Base-by-base conservation (phyloP, 257 asterid genomes). In the Salvia rosmarinus region DNA sequence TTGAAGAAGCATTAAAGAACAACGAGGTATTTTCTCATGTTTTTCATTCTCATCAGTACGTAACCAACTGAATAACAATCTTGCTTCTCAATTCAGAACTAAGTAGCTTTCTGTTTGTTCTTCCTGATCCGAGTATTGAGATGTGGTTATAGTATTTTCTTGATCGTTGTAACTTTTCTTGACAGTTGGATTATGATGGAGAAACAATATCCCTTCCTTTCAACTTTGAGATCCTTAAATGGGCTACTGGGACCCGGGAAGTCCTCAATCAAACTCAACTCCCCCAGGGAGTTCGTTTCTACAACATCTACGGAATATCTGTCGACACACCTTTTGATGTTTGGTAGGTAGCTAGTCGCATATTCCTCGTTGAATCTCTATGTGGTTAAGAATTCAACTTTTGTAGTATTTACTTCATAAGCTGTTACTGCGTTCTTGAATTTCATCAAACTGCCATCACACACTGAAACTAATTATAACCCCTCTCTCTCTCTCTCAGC, bases 321-420 rank as follows among this genome's bases (percentile, higher is more conserved):
- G 74, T 67, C 35, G 98, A 88, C 78, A 92, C 96, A 1, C 97
- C 98, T 57, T 86, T 87, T 35, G 98, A 92, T 77, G 93, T 90
- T 77, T 81, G 98, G 97, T 92, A 79, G 6, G 92, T 61, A 25
- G 56, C n/a, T n/a, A n/a, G n/a, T n/a, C n/a, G n/a, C n/a, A n/a
- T n/a, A n/a, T n/a, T n/a, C n/a, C n/a, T n/a, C n/a, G n/a, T n/a
- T n/a, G 35, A 21, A 6, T 62, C 51, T 46, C 71, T 39, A 42
- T 75, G 6, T 4, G 9, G 30, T 7, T 51, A 0, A 9, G n/a
- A n/a, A n/a, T n/a, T n/a, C n/a, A n/a, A n/a, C n/a, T n/a, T n/a
- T n/a, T n/a, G n/a, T n/a, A n/a, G n/a, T n/a, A n/a, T n/a, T n/a
- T n/a, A n/a, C n/a, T n/a, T n/a, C n/a, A n/a, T n/a, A n/a, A n/a